Evolutionary conservation across 805 yeast species (phyloP), one percentile per base, ranked within the genome.

Genomic region (Lipomyces sp.): DNA sequence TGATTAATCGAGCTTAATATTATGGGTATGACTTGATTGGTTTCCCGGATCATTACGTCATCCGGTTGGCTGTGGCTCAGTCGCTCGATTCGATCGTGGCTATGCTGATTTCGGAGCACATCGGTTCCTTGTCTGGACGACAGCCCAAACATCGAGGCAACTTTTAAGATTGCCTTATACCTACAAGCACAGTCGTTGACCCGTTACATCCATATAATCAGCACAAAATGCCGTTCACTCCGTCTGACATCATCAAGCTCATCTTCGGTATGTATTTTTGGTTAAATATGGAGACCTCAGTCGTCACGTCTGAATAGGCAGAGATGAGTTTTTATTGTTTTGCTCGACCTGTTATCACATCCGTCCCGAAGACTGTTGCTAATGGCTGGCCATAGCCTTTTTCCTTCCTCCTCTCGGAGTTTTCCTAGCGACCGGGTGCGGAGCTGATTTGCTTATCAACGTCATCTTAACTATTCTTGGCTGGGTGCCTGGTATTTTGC

Each of bases 401-500:
- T 60, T 57, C 71, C 70, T 73, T 65, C 90, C 89, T 53, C 89
- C 89, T 62, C 78, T 86, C 71, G 89, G 88, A 64, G 90, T 86
- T 3, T 85, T 84, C 79, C 76, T 85, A 63, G 88, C 85, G 77
- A 78, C 82, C 70, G 90, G 90, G 50, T 85, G 87, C 75, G 77
- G 81, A 42, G 74, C 80, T 15, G 79, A 80, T 65, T 70, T 81
- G 51, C 77, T 86, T 51, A 73, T 90, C 74, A 89, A 89, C 78
- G 78, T 89, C 58, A 73, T 90, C 54, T 82, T 90, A 74, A 87
- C 93, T 30, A 76, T 86, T 69, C 81, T 90, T 65, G 95, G 93
- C 53, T 90, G 87, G 78, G 78, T 90, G 69, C 96, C 96, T 2
- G 96, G 80, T 62, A 77, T 78, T 67, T 67, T 78, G 63, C 78